phyloP scores from a whole-genome alignment of 2,329 filamentous ascomycete genomes.

The Dissoconium aciculare region DNA sequence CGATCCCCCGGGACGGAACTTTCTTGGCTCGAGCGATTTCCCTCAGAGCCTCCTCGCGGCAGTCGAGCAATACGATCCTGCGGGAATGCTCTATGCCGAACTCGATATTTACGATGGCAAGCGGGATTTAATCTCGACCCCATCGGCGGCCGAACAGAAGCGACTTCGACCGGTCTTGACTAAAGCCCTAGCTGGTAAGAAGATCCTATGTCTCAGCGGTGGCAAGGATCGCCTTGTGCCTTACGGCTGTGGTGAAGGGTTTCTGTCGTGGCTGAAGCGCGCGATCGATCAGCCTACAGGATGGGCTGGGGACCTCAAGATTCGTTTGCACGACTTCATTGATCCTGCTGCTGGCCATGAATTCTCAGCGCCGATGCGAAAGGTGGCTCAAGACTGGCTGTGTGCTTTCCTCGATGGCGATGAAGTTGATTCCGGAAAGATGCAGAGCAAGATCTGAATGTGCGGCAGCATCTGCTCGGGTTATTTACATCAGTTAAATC shows the following conservation, averaged over 20 bases:
- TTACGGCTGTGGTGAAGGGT: slow-evolving; percentile 44
- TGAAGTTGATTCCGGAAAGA: no score
- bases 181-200: slow-evolving; percentile 40
- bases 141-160: slow-evolving; percentile 33
- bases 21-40: slow-evolving; percentile 67
- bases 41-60: slow-evolving; percentile 51
- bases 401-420: slow-evolving; percentile 26
- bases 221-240: slow-evolving; percentile 59
- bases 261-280: slow-evolving; percentile 46
- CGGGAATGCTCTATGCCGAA: slow-evolving; percentile 49
- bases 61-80: slow-evolving; percentile 56
- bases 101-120: slow-evolving; percentile 15
- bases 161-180: slow-evolving; percentile 24
- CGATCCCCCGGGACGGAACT: slow-evolving; percentile 42
- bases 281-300: slow-evolving; percentile 28
- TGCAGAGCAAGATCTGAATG: no score
- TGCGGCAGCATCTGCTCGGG: no score
- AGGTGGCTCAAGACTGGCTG: slow-evolving; percentile 51
- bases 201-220: slow-evolving; percentile 49
- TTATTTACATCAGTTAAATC: no score
- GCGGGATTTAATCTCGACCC: slow-evolving; percentile 2
- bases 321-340: slow-evolving; percentile 49
- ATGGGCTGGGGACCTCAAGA: slow-evolving; percentile 41
- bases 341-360: slow-evolving; percentile 55
- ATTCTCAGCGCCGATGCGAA: slow-evolving; percentile 53